phyloP scores from a whole-genome alignment of 306 rosid species.

The Acacia acuminata region DNA sequence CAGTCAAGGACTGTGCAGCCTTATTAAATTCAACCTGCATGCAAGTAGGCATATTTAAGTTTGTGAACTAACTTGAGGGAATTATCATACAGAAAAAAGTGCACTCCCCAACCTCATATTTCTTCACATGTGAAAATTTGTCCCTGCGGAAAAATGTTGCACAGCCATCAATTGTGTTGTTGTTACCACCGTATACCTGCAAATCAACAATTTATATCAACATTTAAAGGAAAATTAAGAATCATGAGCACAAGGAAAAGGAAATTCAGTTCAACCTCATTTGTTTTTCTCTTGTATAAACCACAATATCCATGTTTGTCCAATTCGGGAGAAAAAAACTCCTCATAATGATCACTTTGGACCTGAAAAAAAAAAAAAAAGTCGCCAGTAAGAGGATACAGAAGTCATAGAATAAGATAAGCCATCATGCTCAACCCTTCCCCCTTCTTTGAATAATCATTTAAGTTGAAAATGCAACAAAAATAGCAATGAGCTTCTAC shows the following conservation, averaged over 20 bases:
- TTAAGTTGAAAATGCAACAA: background rate
- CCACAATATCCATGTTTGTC: conserved; percentile 98
- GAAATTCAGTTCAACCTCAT: conserved; percentile 63
- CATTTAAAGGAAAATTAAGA: background rate
- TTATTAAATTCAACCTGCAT: conserved; percentile 97
- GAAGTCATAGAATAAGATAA: background rate
- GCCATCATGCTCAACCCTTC: background rate
- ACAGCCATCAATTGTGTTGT: conserved; percentile 86
- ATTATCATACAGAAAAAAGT: background rate
- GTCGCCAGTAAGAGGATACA: conserved; percentile 25
- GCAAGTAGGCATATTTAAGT: conserved; percentile 25
- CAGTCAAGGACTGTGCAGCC: conserved; percentile 98
- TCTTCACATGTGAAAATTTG: conserved; percentile 94
- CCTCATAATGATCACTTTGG: conserved; percentile 90
- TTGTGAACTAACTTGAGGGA: conserved; percentile 20
- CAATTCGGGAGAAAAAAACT: conserved; percentile 90
- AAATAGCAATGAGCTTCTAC: background rate
- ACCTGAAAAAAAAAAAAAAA: conserved; percentile 48
- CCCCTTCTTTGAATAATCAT: background rate
- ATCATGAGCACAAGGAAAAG: background rate
- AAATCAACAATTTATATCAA: conserved; percentile 27
- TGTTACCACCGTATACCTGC: conserved; percentile 76
- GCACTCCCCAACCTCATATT: conserved; percentile 77
- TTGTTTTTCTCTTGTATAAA: conserved; percentile 88
- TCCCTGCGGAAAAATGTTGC: conserved; percentile 99